Conservation (phyloP, 352 stramenopile species). For the Thalassiosira sp. region DNA sequence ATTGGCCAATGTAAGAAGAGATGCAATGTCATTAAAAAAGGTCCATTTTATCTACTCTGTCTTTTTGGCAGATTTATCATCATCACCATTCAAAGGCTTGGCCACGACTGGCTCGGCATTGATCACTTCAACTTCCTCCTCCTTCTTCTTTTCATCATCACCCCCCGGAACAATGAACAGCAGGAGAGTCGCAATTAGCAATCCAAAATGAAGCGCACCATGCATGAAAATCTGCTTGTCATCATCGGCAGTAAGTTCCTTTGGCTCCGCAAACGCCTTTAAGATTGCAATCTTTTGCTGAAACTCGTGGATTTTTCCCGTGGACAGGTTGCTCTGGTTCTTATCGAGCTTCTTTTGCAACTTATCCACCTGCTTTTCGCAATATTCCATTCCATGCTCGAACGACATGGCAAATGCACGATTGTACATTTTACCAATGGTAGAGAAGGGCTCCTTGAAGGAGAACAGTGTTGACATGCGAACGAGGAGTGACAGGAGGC, state of each 20-base stretch:
- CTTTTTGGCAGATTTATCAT: slow-evolving; percentile 22
- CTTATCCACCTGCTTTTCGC: slow-evolving; percentile 22
- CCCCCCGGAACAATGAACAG: slow-evolving; percentile 38
- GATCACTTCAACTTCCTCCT: slow-evolving; percentile 23
- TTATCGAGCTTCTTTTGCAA: slow-evolving; percentile 40
- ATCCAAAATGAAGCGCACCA: slow-evolving; percentile 41
- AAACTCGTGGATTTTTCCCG: slow-evolving; percentile 41
- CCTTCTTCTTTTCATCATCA: slow-evolving; percentile 9
- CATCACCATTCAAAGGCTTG: slow-evolving; percentile 30
- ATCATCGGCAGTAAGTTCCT: slow-evolving; percentile 33
- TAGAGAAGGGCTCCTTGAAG: slow-evolving; percentile 43
- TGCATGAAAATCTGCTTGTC: slow-evolving; percentile 46
- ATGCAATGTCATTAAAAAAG: too few relatives aligned
- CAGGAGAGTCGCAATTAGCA: slow-evolving; percentile 41
- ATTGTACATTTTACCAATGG: slow-evolving; percentile 53
- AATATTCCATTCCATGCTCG: slow-evolving; percentile 38
- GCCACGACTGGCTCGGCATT: slow-evolving; percentile 34
- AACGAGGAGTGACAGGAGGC: slow-evolving; percentile 29
- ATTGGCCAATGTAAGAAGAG: too few relatives aligned
- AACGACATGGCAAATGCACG: slow-evolving; percentile 49
- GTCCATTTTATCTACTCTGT: slow-evolving; percentile 22
- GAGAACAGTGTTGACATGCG: slow-evolving; percentile 43
- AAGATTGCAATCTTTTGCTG: slow-evolving; percentile 53
- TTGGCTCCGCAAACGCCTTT: slow-evolving; percentile 41
- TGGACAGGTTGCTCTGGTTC: slow-evolving; percentile 18